Percentiles rank a stretch among this genome's conserved stretches.
Evolutionary conservation across 805 yeast genomes (phyloP).

Genomic region (Cephaloascus fragrans): DNA sequence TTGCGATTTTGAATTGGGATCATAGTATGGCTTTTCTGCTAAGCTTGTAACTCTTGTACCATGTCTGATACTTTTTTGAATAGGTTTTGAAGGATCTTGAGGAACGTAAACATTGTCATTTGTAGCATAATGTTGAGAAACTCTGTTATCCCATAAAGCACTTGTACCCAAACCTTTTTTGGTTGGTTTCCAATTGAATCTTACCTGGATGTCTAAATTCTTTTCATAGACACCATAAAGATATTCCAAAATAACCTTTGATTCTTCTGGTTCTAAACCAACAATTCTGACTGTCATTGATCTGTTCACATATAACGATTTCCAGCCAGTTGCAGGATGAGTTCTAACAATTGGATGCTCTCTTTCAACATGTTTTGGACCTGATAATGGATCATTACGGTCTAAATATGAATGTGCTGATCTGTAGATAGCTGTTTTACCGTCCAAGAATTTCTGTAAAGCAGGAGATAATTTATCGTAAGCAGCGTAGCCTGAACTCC

Average conservation of each 20-base stretch:
- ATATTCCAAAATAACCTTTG: conserved; percentile 17
- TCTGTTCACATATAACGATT: conserved; percentile 18
- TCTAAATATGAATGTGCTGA: conserved; percentile 29
- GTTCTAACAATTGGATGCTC: conserved; percentile 21
- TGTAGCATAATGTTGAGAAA: conserved; percentile 27
- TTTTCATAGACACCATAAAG: conserved; percentile 17
- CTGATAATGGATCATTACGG: conserved; percentile 21
- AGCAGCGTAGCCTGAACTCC: conserved; percentile 50
- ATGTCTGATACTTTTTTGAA: too few species aligned
- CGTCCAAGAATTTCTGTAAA: conserved; percentile 40
- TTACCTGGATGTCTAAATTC: conserved; percentile 24
- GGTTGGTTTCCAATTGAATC: conserved; percentile 20
- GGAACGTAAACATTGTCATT: conserved; percentile 20
- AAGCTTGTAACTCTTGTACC: conserved; percentile 45
- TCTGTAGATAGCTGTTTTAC: conserved; percentile 34
- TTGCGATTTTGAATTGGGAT: conserved; percentile 38
- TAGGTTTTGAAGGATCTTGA: conserved; percentile 23
- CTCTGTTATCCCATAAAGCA: conserved; percentile 31
- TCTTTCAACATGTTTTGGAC: conserved; percentile 17
- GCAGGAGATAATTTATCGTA: conserved; percentile 46
- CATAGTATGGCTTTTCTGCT: conserved; percentile 45
- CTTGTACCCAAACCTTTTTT: conserved; percentile 22
- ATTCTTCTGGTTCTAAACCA: conserved; percentile 18
- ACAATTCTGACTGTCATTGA: conserved; percentile 20
- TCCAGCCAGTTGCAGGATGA: conserved; percentile 24